A percentile compares a stretch with the other conserved stretches of the same genome.
phyloP scores from a whole-genome alignment of 1,284 basidiomycete genomes.

The Pyrrhoderma lamaoense region DNA sequence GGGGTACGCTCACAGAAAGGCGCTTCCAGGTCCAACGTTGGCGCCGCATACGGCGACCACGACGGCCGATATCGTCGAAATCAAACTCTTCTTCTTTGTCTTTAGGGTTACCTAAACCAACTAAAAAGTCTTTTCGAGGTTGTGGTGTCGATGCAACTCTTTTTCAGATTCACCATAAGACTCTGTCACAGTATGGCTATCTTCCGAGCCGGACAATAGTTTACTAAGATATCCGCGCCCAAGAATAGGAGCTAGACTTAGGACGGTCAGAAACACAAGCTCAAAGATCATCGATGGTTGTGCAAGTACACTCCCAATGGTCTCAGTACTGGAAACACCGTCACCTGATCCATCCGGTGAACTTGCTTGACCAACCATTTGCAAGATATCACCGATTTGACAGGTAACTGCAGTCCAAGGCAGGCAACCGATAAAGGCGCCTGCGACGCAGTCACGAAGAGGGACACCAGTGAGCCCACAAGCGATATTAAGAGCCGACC shows the following conservation, averaged over 20 bases:
- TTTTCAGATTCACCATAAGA: too few relatives aligned
- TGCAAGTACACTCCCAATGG: conserved; percentile 62
- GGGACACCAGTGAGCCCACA: conserved; percentile 83
- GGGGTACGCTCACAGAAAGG: conserved; percentile 15
- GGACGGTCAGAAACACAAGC: conserved; percentile 61
- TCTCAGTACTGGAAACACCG: conserved; percentile 46
- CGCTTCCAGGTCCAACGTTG: conserved; percentile 17
- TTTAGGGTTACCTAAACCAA: neutral
- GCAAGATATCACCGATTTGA: conserved; percentile 80
- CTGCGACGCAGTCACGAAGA: conserved; percentile 66
- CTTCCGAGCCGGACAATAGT: conserved; percentile 35
- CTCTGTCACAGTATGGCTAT: too few relatives aligned
- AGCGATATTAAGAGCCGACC: conserved; percentile 92
- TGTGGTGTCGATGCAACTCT: neutral
- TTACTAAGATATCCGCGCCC: conserved; percentile 54
- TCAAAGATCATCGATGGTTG: conserved; percentile 69
- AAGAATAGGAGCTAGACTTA: conserved; percentile 73
- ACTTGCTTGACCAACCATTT: conserved; percentile 54
- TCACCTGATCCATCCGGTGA: conserved; percentile 32
- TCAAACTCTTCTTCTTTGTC: conserved; percentile 1
- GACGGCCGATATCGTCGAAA: conserved; percentile 1
- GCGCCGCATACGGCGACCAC: conserved; percentile 7
- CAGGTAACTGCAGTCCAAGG: conserved; percentile 85
- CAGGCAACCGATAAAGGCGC: conserved; percentile 72
- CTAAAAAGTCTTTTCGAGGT: neutral